Base-by-base conservation (phyloP, 129 eudicot species). In the Pulicaria dysenterica region DNA sequence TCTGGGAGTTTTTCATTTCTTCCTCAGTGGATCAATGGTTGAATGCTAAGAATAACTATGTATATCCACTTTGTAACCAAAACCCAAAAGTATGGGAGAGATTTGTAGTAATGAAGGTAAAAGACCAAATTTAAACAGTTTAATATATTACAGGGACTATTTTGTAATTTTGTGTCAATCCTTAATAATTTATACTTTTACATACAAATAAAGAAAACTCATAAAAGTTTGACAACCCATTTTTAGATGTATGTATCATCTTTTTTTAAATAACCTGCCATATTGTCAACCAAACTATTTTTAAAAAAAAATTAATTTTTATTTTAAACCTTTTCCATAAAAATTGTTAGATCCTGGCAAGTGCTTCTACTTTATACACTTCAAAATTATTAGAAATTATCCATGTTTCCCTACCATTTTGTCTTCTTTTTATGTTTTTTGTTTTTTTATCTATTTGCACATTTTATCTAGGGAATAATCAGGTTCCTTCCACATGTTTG, bases 401-500 rank as follows among this genome's bases (percentile, higher is more conserved):
- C 73, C 49, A 56, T 36, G 31, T 58, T 67, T 38, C 1, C 62
- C 37, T 8, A 48, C 49, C 13, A 14, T 11, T 17, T 56, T 76
- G 74, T 62, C 69, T 39, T 24, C 53, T 37, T 71, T 57, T 43
- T 40, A 57, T 3, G 16, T 71, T 12, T 5, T 70, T 57, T 71
- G 76, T 71, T 40, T 54, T 54, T 56, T 54, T 66, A 59, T 76
- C 74, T 57, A 16, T 76, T 56, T 67, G 58, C 67, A 45, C 60
- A 57, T 57, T 56, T 57, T 76, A 37, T 67, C 61, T 14, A 37
- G 43, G 44, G 80, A 67, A 67, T 67, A 66, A 66, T 55, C 55
- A 65, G 72, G 58, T 65, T 65, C 55, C 53, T 74, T 73, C n/a
- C 41, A 24, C 78, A 75, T 64, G 73, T 45, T 75, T 14, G 44